phyloP scores from a whole-genome alignment of 345 rosid genomes.

The Nephelium lappaceum region DNA sequence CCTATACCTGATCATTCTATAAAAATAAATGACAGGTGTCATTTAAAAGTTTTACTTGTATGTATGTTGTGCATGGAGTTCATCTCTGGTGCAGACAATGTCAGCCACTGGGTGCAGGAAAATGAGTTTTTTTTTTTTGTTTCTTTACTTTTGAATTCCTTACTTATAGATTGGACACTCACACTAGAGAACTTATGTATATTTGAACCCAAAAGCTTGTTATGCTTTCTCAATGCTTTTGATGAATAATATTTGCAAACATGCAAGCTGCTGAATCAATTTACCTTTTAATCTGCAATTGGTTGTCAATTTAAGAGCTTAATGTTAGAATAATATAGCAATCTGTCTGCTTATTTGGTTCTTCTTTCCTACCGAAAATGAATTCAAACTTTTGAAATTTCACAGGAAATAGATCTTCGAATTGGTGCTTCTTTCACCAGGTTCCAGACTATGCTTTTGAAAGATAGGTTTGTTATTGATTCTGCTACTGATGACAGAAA shows the following conservation, averaged over 20 bases:
- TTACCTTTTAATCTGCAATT: background rate
- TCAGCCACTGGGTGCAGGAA: background rate
- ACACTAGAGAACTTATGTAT: background rate
- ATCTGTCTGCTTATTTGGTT: background rate
- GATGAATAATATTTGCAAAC: background rate
- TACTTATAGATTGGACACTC: background rate
- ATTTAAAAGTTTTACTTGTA: background rate
- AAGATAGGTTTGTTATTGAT: conserved; percentile 73
- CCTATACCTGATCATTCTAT: background rate
- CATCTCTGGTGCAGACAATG: background rate
- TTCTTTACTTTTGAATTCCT: background rate
- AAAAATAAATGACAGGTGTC: background rate
- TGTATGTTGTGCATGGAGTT: background rate
- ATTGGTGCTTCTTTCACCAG: conserved; percentile 98
- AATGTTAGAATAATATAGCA: background rate
- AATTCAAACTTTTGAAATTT: conserved; percentile 5
- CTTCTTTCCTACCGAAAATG: background rate
- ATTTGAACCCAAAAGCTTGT: background rate
- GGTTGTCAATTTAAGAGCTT: background rate
- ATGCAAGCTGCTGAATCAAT: background rate
- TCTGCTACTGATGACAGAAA: conserved; percentile 75
- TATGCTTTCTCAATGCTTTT: background rate
- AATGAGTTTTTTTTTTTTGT: background rate
- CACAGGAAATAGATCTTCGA: conserved; percentile 94
- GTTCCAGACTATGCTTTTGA: conserved; percentile 92